Evolutionary conservation across 164 flowering plant genomes (phyloP), one percentile per base, ranked within the genome.

Genomic region (Macadamia tetraphylla): DNA sequence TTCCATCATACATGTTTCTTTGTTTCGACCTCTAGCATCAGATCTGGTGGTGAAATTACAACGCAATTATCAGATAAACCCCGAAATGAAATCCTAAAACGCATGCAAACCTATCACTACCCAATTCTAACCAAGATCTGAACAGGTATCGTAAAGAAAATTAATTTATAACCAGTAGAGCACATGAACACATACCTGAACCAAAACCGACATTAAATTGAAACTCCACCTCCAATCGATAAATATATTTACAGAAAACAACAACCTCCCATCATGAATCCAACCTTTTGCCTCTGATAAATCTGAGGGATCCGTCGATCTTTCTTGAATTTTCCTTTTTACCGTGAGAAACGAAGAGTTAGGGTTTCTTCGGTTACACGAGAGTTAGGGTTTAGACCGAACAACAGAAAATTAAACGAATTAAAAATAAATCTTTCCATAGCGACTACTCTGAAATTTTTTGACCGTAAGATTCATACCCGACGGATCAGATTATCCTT

Each of bases 331-430:
- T 67, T 42, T 62, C 14, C 2, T 14, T 40, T 73, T 74, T 32
- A 73, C 78, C 77, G 80, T 63, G 62, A 63, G 70, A 69, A 48
- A 74, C 65, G 75, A 63, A 44, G 76, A 74, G 76, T 82, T 84
- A 82, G 89, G 89, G 87, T 86, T 85, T 78, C 78, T 55, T 79
- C 71, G 77, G 74, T 69, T 74, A 67, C 77, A 74, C 79, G 76
- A 70, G 73, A 65, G 69, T 64, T 67, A 81, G 87, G 83, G 84
- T 82, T 81, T 82, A 73, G 81, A 75, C 60, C 72, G 67, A 74
- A 77, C 74, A 73, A 73, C 32, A 29, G 30, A 46, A 71, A 66
- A 17, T 64, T 46, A 44, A 60, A 46, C 7, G 69, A 81, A 74
- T 64, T 70, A 29, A 65, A 65, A 73, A 69, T 42, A 51, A 57